Evolutionary conservation across 306 rosid species (phyloP).

Genomic region (Sophora flavescens): DNA sequence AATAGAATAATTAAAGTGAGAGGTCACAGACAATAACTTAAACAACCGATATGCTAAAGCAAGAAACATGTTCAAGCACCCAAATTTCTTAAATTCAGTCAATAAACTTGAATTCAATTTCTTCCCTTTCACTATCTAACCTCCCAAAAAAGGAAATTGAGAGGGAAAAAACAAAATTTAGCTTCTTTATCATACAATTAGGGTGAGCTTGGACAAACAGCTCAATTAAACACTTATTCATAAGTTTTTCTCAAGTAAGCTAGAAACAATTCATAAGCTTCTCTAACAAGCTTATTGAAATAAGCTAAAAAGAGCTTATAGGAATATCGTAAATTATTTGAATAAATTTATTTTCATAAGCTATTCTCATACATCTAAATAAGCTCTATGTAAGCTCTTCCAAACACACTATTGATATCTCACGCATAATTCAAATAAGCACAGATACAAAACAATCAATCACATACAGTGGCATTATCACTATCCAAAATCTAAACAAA

Average conservation of each 20-base stretch:
- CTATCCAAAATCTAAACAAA: constrained; percentile 47
- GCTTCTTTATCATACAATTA: constrained; percentile 11
- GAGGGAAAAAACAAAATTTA: not conserved
- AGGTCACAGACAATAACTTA: constrained; percentile 18
- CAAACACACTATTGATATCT: not conserved
- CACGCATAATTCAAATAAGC: not conserved
- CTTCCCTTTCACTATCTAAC: not conserved
- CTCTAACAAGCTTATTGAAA: no score
- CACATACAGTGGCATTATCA: constrained; percentile 15
- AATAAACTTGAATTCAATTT: constrained; percentile 22
- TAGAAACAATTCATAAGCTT: no score
- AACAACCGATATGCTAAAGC: constrained; percentile 31
- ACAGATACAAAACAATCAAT: constrained; percentile 1
- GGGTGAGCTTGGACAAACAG: no score
- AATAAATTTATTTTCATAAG: no score
- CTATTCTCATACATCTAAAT: no score
- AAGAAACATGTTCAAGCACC: constrained; percentile 23
- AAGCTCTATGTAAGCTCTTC: no score
- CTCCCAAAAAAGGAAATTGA: not conserved
- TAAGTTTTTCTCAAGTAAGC: no score
- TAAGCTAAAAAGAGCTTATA: no score
- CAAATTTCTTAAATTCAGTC: not conserved
- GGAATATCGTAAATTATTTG: no score
- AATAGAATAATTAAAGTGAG: constrained; percentile 19
- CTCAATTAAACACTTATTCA: no score